Conservation (phyloP, 2,329 filamentous ascomycete genomes). For the Exophiala lecanii-corni region DNA sequence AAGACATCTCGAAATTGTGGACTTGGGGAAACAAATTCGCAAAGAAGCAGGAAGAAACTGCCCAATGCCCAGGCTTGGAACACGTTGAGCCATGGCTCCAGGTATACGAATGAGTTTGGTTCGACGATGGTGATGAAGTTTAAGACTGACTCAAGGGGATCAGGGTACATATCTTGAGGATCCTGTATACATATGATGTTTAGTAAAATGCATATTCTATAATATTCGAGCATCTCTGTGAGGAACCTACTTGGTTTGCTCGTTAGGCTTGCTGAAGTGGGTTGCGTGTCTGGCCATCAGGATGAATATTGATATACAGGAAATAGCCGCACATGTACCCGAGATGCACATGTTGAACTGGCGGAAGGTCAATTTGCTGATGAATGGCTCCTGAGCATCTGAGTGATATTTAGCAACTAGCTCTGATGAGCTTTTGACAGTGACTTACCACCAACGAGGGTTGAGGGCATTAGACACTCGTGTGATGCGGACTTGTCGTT, state of each 20-base stretch:
- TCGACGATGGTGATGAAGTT: constrained; percentile 38
- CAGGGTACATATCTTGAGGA: constrained; percentile 41
- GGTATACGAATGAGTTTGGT: constrained; percentile 37
- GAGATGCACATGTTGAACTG: constrained; percentile 37
- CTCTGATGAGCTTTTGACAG: too few species aligned
- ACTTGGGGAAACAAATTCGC: constrained; percentile 39
- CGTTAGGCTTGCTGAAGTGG: constrained; percentile 38
- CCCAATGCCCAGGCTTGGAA: constrained; percentile 40
- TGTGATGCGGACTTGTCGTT: background rate
- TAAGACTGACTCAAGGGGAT: constrained; percentile 40
- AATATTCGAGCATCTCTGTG: too few species aligned
- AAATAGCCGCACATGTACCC: constrained; percentile 32
- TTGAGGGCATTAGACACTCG: background rate
- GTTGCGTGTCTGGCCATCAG: constrained; percentile 36
- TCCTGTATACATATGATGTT: too few species aligned
- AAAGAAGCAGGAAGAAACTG: constrained; percentile 44
- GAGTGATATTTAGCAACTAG: background rate
- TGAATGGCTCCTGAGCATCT: constrained; percentile 11
- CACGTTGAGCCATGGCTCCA: constrained; percentile 37
- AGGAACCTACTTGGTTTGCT: constrained; percentile 36
- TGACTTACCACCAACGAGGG: background rate
- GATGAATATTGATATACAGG: constrained; percentile 29
- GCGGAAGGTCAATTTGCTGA: constrained; percentile 30
- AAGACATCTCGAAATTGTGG: constrained; percentile 33
- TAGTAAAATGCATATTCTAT: too few species aligned